phyloP scores from a whole-genome alignment of 768 basidiomycete species.

The Tubosaeta sp. region DNA sequence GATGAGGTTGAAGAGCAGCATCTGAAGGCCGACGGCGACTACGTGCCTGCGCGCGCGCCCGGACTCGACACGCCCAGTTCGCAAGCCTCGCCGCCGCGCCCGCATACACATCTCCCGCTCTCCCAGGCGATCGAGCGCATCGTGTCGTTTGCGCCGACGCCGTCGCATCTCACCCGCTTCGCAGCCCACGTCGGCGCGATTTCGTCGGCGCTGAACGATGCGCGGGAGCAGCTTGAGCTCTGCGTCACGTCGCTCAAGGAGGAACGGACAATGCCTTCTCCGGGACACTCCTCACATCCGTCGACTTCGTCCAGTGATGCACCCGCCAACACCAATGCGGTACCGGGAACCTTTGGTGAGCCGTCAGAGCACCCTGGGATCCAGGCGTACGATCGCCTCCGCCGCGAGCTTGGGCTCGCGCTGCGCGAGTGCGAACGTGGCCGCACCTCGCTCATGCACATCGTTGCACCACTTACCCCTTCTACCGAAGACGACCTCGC shows the following conservation, averaged over 20 bases:
- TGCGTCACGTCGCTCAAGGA: conserved; percentile 58
- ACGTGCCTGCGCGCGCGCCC: conserved; percentile 24
- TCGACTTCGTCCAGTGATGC: conserved; percentile 17
- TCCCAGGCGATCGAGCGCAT: conserved; percentile 10
- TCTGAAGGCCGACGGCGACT: conserved; percentile 43
- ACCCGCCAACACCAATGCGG: no score
- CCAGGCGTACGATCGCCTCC: conserved; percentile 69
- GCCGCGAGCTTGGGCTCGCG: conserved; percentile 73
- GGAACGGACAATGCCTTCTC: conserved; percentile 17
- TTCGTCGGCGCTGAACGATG: conserved; percentile 63
- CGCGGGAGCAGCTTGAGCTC: conserved; percentile 58
- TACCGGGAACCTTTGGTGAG: conserved; percentile 1
- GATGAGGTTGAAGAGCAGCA: conserved; percentile 54
- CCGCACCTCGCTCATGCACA: conserved; percentile 54
- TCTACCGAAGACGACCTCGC: conserved; percentile 36
- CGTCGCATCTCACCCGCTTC: conserved; percentile 63
- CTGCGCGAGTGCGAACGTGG: conserved; percentile 82
- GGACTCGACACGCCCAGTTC: conserved; percentile 15
- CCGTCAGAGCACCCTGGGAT: conserved; percentile 46
- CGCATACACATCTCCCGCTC: conserved; percentile 9
- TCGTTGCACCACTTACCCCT: conserved; percentile 45
- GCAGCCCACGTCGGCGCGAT: conserved; percentile 72
- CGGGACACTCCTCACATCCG: conserved; percentile 17
- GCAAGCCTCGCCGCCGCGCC: conserved; percentile 14
- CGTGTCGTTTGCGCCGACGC: conserved; percentile 69